Evolutionary conservation across 306 rosid genomes (phyloP), one percentile per base, ranked within the genome.

Genomic region (Pyrus communis): DNA sequence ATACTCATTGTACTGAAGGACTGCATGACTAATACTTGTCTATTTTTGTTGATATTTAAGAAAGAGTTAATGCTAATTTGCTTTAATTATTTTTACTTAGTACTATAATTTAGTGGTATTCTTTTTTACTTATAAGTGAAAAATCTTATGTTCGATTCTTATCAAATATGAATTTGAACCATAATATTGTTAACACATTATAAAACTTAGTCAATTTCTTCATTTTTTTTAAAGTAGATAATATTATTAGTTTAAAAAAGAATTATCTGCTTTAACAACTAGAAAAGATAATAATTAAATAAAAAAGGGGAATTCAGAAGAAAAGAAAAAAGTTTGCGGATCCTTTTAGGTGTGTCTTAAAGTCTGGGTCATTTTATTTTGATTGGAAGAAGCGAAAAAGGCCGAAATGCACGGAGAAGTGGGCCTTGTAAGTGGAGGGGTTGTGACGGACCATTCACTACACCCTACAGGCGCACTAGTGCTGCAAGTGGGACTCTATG

Each of bases 401-500:
- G 15, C 64, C 62, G 52, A 49, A 31, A 13, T 42, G 3, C 2
- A 13, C 21, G 19, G 13, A 2, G 27, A 68, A 73, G 78, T 75
- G 51, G 79, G 59, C 79, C 71, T 68, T 14, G 17, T 28, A 46
- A 52, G 46, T 22, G 60, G 4, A 10, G 51, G 59, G 55, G 3
- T 49, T 15, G 55, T 49, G 55, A 15, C 21, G 74, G 64, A 76
- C 75, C 82, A 40, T 43, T 31, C 79, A 28, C 15, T 0, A 35
- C 30, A 35, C 22, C 22, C 15, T 0, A 35, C 13, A 35, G 33
- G 66, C 15, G 65, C 82, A 74, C 76, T 12, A 9, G 30, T 27
- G 49, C 77, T 21, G 4, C 79, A 49, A 82, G 82, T 78, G 79
- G 79, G 67, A 28, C 42, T 23, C 18, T 30, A 9, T 40, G 45